Evolutionary conservation across 495 filamentous ascomycete species (phyloP), one percentile per base, ranked within the genome.

Genomic region (Trichoderma reesei): DNA sequence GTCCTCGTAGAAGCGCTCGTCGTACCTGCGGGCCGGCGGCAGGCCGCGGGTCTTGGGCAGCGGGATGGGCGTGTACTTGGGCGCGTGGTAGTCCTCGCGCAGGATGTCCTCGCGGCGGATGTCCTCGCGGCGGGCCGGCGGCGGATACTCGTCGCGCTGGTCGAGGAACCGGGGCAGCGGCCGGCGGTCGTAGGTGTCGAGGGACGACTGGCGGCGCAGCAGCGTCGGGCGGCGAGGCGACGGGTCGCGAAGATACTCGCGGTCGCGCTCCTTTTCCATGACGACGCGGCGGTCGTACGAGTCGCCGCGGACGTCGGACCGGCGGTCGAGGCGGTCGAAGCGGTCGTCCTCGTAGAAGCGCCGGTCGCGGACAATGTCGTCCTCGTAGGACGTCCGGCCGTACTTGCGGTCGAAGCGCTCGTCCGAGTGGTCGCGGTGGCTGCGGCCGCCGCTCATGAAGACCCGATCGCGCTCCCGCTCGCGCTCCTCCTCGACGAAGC

Each of bases 121-220:
- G 33, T 63, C 74, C 34, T 68, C 65, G 16, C 66, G 63, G n/a
- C 62, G 63, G 56, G 72, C 69, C 5, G 76, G 75, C 5, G 78
- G 76, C 7, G 69, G 74, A 64, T 77, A 77, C 42, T 85, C 77
- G 3, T 85, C 80, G 20, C 73, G 72, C 56, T 82, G 78, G 37
- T 74, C 62, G 31, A 46, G 56, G 67, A 66, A 72, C 65, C 80
- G 78, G 26, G 78, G 78, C 16, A 80, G 75, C 1, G 79, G 71
- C 18, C 78, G 78, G 67, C 83, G 80, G 65, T 81, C 78, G 63
- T 78, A 80, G 7, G 73, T 81, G 41, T 81, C 79, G 26, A 81
- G 69, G 41, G 78, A 80, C 11, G 77, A 79, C 64, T 77, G 77
- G 1, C 77, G 73, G 41, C 78, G 70, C 59, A 77, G 14, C 46